A percentile compares a stretch with the other conserved stretches of the same genome.
These are phyloP conservation scores for Camellia sinensis DNA, from an alignment of 148 eudicot species.

Conservation along the genomic window DNA sequence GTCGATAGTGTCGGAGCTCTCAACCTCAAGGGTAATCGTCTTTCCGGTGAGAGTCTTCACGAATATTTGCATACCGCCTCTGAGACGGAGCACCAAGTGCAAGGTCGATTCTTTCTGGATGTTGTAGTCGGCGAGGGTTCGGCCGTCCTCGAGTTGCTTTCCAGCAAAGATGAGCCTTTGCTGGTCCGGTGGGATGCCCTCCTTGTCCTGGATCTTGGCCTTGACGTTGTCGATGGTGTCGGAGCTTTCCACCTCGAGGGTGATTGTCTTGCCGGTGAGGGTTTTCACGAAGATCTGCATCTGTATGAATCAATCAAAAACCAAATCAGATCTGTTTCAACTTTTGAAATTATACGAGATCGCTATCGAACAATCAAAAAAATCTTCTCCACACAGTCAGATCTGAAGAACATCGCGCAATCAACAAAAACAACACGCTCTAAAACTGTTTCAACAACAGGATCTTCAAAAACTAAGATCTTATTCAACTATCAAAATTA, in stretches of 20 bases:
- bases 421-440: background rate
- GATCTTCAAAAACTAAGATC: background rate
- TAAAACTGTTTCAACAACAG: background rate
- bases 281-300: constrained; percentile 12
- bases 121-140: background rate
- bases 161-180: background rate
- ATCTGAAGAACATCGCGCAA: background rate
- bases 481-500: too few species aligned
- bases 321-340: background rate
- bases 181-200: background rate
- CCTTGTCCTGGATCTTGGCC: background rate
- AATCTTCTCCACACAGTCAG: too few species aligned
- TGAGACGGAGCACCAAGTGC: background rate
- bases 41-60: background rate
- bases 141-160: background rate
- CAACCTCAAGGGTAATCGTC: background rate
- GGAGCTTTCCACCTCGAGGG: background rate
- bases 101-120: background rate
- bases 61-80: background rate
- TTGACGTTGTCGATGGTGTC: background rate
- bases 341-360: too few species aligned
- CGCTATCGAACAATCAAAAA: background rate
- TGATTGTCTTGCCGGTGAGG: constrained; percentile 6
- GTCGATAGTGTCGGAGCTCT: background rate
- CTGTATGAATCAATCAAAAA: background rate